Percentiles rank a stretch among this genome's conserved stretches.
Conservation (phyloP, 371 early-diverging fungal species). For the Apophysomyces sp. region DNA sequence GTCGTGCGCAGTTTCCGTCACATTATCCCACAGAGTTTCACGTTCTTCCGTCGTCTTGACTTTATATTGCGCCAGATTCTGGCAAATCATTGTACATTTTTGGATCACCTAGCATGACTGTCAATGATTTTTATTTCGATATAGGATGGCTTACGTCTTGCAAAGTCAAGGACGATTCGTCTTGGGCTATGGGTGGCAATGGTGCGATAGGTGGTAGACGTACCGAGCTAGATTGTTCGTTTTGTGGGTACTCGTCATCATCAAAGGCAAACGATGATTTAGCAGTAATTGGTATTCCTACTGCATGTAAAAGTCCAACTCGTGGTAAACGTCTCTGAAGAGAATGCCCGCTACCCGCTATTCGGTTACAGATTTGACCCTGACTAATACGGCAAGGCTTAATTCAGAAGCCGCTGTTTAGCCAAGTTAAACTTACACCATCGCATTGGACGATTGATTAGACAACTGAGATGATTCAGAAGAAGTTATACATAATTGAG, state of each 20-base stretch:
- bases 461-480: background rate
- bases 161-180: background rate
- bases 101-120: constrained; percentile 8
- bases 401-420: background rate
- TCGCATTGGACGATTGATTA: background rate
- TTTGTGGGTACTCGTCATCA: background rate
- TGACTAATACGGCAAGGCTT: background rate
- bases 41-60: background rate
- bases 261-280: background rate
- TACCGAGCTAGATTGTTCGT: background rate
- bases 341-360: background rate
- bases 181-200: background rate
- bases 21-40: background rate
- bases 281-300: background rate
- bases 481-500: constrained; percentile 16
- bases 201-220: background rate
- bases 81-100: constrained; percentile 15
- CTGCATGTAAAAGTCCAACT: constrained; percentile 2
- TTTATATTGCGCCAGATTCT: constrained; percentile 10
- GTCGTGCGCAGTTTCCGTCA: constrained; percentile 5
- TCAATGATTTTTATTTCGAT: background rate
- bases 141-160: background rate
- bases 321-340: background rate
- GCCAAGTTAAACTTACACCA: background rate
- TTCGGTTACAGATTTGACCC: background rate